Evolutionary conservation across 352 stramenopile species (phyloP).

Genomic region (Phytophthora constricta): DNA sequence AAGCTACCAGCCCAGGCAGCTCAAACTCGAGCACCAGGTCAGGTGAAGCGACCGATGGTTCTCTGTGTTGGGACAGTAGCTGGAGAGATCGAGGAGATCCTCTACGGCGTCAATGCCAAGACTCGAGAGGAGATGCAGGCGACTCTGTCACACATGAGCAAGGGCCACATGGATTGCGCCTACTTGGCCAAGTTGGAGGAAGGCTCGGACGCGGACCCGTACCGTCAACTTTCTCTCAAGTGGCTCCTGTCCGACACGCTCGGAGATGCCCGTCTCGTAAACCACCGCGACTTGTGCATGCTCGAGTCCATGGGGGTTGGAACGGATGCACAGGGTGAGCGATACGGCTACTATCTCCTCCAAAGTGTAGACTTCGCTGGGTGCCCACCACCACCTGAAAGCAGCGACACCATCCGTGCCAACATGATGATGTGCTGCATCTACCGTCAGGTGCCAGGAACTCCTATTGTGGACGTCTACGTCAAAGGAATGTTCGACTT

Average conservation of each 20-base stretch:
- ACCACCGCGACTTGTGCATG: constrained; percentile 52
- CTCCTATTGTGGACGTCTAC: constrained; percentile 52
- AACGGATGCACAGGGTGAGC: constrained; percentile 38
- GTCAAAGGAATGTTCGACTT: constrained; percentile 65
- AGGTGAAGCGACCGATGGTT: constrained; percentile 48
- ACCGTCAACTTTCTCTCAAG: constrained; percentile 62
- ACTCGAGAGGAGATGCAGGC: constrained; percentile 59
- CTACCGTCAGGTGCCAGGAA: constrained; percentile 48
- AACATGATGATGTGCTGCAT: constrained; percentile 70
- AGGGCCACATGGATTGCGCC: constrained; percentile 46
- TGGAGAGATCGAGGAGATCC: constrained; percentile 49
- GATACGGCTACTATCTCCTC: constrained; percentile 57
- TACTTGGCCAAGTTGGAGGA: constrained; percentile 51
- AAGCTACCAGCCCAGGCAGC: constrained; percentile 14
- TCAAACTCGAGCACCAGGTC: background rate
- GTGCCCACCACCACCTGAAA: constrained; percentile 46
- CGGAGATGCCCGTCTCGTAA: constrained; percentile 44
- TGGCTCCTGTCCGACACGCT: constrained; percentile 45
- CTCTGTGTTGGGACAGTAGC: constrained; percentile 54
- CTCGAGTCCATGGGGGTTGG: constrained; percentile 59
- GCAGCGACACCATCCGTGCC: constrained; percentile 45
- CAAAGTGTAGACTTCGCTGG: constrained; percentile 57
- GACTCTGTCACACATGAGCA: constrained; percentile 44
- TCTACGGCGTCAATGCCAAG: constrained; percentile 64
- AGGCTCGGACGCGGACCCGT: constrained; percentile 48